Evolutionary conservation across 176 grass and related monocot species (phyloP), one percentile per base, ranked within the genome.

Genomic region (Pontederia paniculata): DNA sequence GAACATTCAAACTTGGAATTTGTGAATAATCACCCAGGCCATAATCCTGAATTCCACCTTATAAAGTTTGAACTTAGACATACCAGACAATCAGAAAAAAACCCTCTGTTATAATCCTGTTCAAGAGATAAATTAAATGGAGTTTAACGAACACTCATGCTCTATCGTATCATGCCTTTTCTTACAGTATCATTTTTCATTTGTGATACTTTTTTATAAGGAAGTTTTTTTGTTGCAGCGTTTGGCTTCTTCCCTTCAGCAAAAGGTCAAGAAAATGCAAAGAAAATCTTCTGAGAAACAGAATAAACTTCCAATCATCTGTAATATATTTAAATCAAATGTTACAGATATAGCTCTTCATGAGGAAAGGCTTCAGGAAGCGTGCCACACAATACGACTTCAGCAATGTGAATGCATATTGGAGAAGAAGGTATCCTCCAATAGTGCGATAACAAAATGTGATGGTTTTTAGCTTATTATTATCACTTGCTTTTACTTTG

Each of bases 351-450:
- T 62, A 58, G 48, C 3, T n/a, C 62, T 45, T 12, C 53, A 74
- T 54, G 81, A 88, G 78, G 68, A 77, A 52, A 88, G 71, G 44
- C 62, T 84, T 19, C 70, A 85, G 66, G 60, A 77, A 22, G 23
- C 79, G 20, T 42, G 66, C 41, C 62, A 70, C 18, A 73, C 62
- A 42, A 84, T 95, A 50, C 80, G 72, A 17, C 49, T 66, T 18
- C 67, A 77, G 17, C 84, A 84, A 31, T 84, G 71, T 79, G 78
- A 78, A 64, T 88, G 76, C 67, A 74, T 79, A 45, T 68, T 95
- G 23, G 73, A 82, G 58, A 60, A 81, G 47, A 88, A 88, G 80
- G 81, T 84, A 88, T 13, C 55, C 9, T 55, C 17, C 3, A 20
- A 0, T 37, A 1, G 28, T 37, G 7, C 7, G 28, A 37, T 37